A percentile compares a stretch with the other conserved stretches of the same genome.
phyloP scores from a whole-genome alignment of 2,329 filamentous ascomycete species.

The Diaporthe caulivora region DNA sequence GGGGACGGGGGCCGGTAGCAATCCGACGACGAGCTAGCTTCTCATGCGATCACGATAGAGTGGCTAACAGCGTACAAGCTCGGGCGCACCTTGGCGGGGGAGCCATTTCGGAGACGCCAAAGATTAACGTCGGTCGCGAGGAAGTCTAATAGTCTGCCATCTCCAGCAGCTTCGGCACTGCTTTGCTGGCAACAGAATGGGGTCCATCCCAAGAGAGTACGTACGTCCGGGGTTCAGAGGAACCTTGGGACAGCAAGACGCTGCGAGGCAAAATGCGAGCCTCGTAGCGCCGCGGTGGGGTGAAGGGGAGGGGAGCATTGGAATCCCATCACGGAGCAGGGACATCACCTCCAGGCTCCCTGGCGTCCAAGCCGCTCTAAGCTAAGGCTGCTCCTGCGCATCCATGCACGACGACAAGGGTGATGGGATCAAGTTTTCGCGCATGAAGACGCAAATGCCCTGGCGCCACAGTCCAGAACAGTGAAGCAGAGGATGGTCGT shows the following conservation, averaged over 20 bases:
- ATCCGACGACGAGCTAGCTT: conserved; percentile 18
- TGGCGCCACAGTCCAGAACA: conserved; percentile 25
- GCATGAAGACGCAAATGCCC: conserved; percentile 31
- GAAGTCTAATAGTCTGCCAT: conserved; percentile 27
- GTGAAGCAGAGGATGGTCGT: conserved; percentile 5
- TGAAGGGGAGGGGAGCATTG: not conserved
- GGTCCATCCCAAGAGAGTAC: conserved; percentile 11
- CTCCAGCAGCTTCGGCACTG: conserved; percentile 31
- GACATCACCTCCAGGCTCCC: conserved; percentile 34
- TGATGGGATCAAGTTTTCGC: conserved; percentile 18
- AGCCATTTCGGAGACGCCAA: not conserved
- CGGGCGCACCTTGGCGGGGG: conserved; percentile 23
- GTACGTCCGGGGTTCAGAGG: conserved; percentile 31
- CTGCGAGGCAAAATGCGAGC: conserved; percentile 16
- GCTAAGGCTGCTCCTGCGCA: conserved; percentile 50
- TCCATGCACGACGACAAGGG: conserved; percentile 37
- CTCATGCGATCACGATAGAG: conserved; percentile 14
- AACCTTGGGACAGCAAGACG: conserved; percentile 27
- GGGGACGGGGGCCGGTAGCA: conserved; percentile 20
- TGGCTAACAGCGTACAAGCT: conserved; percentile 19
- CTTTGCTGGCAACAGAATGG: conserved; percentile 1
- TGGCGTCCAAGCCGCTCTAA: conserved; percentile 56
- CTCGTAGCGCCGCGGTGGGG: conserved; percentile 34
- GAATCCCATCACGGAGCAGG: conserved; percentile 23
- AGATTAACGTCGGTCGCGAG: not conserved